A percentile compares a stretch with the other conserved stretches of the same genome.
These are phyloP conservation scores for Eragrostis tef DNA, from an alignment of 202 grass and related monocot genomes.

Conservation along the genomic window DNA sequence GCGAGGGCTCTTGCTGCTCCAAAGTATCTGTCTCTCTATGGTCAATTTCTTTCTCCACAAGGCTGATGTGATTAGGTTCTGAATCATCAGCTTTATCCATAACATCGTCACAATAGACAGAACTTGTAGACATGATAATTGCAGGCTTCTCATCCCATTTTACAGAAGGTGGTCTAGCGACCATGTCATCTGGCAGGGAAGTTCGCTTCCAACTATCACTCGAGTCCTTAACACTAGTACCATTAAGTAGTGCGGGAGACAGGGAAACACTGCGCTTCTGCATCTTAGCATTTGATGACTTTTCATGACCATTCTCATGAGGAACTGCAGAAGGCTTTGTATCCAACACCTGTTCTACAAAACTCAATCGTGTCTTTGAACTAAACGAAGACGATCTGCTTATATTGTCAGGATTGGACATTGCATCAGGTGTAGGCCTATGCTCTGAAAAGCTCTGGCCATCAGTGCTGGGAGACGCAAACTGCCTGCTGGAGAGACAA, in stretches of 20 bases:
- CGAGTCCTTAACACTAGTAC: conserved; percentile 39
- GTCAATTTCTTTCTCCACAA: conserved; percentile 45
- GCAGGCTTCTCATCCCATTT: conserved; percentile 84
- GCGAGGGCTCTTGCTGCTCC: conserved; percentile 51
- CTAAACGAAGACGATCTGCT: conserved; percentile 87
- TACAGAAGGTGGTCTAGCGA: conserved; percentile 60
- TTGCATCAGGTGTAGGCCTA: conserved; percentile 67
- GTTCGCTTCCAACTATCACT: conserved; percentile 48
- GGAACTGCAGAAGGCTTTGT: conserved; percentile 46
- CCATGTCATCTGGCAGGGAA: conserved; percentile 44
- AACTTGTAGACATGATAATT: conserved; percentile 66
- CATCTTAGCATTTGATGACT: conserved; percentile 49
- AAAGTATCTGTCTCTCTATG: conserved; percentile 46
- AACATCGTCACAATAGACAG: conserved; percentile 66
- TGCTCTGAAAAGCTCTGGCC: conserved; percentile 69
- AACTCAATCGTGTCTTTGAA: conserved; percentile 74
- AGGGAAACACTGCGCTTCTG: conserved; percentile 42
- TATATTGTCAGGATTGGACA: conserved; percentile 71
- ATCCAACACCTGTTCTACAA: conserved; percentile 63
- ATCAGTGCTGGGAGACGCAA: conserved; percentile 69
- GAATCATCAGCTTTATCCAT: conserved; percentile 60
- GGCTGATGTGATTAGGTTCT: conserved; percentile 43
- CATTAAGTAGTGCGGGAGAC: conserved; percentile 43
- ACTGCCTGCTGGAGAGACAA: conserved; percentile 59
- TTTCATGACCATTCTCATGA: conserved; percentile 54